Evolutionary conservation across 2,329 filamentous ascomycete genomes (phyloP).

Genomic region (Clonostachys rosea): DNA sequence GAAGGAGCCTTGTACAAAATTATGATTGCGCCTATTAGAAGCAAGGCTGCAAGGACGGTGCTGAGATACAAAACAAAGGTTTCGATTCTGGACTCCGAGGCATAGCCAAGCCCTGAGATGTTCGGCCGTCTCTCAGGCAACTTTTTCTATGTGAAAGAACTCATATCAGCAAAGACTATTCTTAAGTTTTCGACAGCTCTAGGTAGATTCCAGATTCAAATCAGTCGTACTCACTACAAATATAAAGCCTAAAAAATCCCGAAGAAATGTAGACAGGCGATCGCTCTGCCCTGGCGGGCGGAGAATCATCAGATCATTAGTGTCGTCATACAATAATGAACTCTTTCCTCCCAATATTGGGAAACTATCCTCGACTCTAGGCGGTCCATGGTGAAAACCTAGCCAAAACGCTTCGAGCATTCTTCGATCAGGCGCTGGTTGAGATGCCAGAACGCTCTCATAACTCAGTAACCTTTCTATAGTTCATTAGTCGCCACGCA

Average conservation of each 20-base stretch:
- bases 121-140: not conserved
- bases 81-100: not conserved
- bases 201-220: not conserved
- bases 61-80: not conserved
- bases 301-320: not conserved
- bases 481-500: too few species aligned
- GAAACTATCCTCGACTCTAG: not conserved
- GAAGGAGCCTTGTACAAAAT: slow-evolving; percentile 1
- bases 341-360: not conserved
- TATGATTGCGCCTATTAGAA: slow-evolving; percentile 1
- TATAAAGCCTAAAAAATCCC: not conserved
- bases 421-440: not conserved
- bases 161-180: too few species aligned
- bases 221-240: not conserved
- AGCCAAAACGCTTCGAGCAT: not conserved
- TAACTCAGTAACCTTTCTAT: not conserved
- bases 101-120: not conserved
- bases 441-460: not conserved
- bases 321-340: not conserved
- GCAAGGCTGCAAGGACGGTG: not conserved
- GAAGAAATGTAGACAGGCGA: not conserved
- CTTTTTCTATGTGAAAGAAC: not conserved
- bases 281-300: not conserved
- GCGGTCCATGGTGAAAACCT: not conserved
- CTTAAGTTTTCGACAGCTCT: too few species aligned